Evolutionary conservation across 1,284 basidiomycete genomes (phyloP), one percentile per base, ranked within the genome.

Genomic region (Cryptococcus sp.): DNA sequence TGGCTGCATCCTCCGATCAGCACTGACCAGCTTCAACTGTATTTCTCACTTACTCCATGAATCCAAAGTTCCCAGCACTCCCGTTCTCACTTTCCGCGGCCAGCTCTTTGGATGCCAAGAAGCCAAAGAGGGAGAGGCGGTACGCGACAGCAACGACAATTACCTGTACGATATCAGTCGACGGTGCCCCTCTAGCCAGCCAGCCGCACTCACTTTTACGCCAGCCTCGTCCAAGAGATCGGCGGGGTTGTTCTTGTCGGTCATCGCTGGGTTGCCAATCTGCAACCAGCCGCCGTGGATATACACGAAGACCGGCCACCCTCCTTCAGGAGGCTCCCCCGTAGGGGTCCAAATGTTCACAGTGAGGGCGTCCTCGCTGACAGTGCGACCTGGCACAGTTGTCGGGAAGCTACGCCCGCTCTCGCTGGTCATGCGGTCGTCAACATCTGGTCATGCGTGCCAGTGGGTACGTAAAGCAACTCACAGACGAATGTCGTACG

Each of bases 271-370:
- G 38, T 60, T 62, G 35, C 64, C 64, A 38, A 66, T 64, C 60
- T 66, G 64, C 0, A 66, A 54, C 64, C 64, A 66, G 4, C 64
- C 64, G 52, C 64, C 64, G 55, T 66, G 64, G 23, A 62, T 33
- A 52, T 60, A 66, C 21, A 64, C 40, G 36, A 53, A 60, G 11
- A 66, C 60, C 4, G 64, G 64, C 62, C 62, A 66, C 13, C 64
- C 64, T 33, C 52, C 60, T 4, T 40, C 21, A 1, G 62, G 64
- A 0, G 62, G 55, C n/a, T 46, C 36, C 1, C 61, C 63, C 6
- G 56, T 46, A 13, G 64, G 64, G 43, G 62, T 59, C 64, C 64
- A 66, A 18, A 66, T 53, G 56, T 66, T 66, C 39, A 50, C 53
- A 12, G 60, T 62, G 20, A 66, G 60, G 6, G 58, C 57, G 52